phyloP scores from a whole-genome alignment of 169 alveolate species.

The Hepatocystis sp. region DNA sequence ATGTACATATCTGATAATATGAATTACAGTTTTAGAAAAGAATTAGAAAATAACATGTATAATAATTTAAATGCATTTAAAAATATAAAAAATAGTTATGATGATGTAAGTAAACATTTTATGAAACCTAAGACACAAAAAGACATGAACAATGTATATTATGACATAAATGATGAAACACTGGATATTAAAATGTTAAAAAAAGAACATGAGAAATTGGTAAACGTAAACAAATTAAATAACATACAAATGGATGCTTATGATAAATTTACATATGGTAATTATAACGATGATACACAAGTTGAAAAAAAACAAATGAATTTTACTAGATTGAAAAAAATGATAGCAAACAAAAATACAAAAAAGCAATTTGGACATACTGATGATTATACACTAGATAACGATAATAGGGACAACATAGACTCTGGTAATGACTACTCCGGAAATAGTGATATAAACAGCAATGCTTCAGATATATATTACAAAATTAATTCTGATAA shows the following conservation, averaged over 20 bases:
- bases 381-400: too few relatives aligned
- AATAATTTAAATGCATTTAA: conserved; percentile 46
- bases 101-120: conserved; percentile 54
- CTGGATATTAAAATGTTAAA: conserved; percentile 36
- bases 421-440: too few relatives aligned
- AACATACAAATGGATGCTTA: not conserved
- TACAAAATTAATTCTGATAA: too few relatives aligned
- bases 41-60: conserved; percentile 62
- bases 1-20: conserved; percentile 18
- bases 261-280: not conserved
- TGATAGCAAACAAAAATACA: too few relatives aligned
- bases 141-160: conserved; percentile 43
- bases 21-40: conserved; percentile 36
- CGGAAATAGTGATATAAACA: too few relatives aligned
- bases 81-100: conserved; percentile 23
- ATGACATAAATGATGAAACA: conserved; percentile 43
- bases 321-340: too few relatives aligned
- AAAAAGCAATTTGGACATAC: too few relatives aligned
- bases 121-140: conserved; percentile 56
- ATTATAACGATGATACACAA: not conserved
- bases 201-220: conserved; percentile 62
- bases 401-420: too few relatives aligned
- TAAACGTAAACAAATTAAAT: not conserved
- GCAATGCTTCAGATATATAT: too few relatives aligned
- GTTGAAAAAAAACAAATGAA: too few relatives aligned